phyloP scores from a whole-genome alignment of 768 basidiomycete genomes.

The Dacryopinax primogenitus region DNA sequence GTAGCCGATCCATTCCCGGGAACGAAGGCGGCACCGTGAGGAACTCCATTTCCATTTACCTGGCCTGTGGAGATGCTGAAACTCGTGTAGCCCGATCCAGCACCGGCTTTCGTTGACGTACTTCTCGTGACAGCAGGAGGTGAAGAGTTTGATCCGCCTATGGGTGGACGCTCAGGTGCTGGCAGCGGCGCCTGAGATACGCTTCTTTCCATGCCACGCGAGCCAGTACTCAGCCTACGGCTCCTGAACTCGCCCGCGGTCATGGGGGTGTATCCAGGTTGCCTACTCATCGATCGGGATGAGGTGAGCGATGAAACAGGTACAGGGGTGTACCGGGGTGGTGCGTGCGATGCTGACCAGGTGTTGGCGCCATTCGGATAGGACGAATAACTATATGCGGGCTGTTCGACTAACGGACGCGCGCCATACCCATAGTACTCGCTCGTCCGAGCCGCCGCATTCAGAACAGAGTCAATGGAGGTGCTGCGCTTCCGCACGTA shows the following conservation, averaged over 20 bases:
- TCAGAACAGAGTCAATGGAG: background rate
- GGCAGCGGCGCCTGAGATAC: background rate
- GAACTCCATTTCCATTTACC: background rate
- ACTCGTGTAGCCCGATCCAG: slow-evolving; percentile 1
- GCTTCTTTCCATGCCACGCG: background rate
- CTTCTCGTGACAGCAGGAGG: background rate
- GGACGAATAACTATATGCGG: background rate
- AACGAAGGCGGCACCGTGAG: background rate
- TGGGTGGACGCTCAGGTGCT: background rate
- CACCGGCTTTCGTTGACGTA: background rate
- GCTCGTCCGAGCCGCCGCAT: background rate
- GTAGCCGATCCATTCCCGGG: background rate
- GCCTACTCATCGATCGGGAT: background rate
- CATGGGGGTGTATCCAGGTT: background rate
- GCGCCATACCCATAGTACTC: background rate
- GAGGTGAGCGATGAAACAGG: background rate
- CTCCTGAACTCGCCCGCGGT: background rate
- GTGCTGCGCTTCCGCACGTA: background rate
- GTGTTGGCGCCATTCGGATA: background rate
- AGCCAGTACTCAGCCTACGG: background rate
- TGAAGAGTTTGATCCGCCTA: background rate
- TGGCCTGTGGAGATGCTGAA: slow-evolving; percentile 1
- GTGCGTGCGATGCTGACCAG: background rate
- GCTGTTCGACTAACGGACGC: background rate
- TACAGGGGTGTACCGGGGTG: background rate